Percentiles rank a stretch among this genome's conserved stretches.
phyloP scores from a whole-genome alignment of 2,329 filamentous ascomycete species.

The Cytospora leucostoma region DNA sequence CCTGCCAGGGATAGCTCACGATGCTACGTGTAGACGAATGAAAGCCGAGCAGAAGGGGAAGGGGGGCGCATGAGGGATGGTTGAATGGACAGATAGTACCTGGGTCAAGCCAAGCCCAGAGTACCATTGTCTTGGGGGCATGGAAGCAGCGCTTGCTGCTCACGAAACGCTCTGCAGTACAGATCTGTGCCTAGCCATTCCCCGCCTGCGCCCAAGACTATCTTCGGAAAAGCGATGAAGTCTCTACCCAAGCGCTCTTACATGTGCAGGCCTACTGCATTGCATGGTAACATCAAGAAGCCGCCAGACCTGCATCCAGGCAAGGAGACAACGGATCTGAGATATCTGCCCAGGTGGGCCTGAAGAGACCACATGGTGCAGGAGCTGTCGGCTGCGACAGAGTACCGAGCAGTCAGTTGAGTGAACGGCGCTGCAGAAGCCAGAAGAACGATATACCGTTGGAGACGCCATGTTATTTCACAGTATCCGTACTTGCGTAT shows the following conservation, averaged over 20 bases:
- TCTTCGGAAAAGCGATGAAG: not conserved
- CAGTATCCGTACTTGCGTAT: not conserved
- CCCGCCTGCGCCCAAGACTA: slow-evolving; percentile 3
- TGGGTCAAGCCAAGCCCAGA: slow-evolving; percentile 22
- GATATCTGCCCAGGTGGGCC: too few species aligned
- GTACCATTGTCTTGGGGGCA: slow-evolving; percentile 12
- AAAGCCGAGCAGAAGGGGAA: slow-evolving; percentile 11
- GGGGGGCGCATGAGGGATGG: not conserved
- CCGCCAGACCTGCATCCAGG: not conserved
- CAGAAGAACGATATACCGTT: not conserved
- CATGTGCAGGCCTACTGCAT: slow-evolving; percentile 9
- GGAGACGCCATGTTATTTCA: not conserved
- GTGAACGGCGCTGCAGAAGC: not conserved
- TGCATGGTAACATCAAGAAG: not conserved
- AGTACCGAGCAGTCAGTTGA: too few species aligned
- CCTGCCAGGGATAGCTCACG: slow-evolving; percentile 19
- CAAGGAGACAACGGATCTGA: too few species aligned
- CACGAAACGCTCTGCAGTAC: slow-evolving; percentile 15
- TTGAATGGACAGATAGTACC: slow-evolving; percentile 8
- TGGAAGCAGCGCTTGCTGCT: slow-evolving; percentile 19
- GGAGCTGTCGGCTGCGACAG: too few species aligned
- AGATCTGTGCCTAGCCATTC: slow-evolving; percentile 1
- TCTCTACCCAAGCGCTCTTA: not conserved
- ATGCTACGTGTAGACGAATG: not conserved
- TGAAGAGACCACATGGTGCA: too few species aligned